Base-by-base conservation (phyloP, 306 rosid species). In the Prunus salicina region DNA sequence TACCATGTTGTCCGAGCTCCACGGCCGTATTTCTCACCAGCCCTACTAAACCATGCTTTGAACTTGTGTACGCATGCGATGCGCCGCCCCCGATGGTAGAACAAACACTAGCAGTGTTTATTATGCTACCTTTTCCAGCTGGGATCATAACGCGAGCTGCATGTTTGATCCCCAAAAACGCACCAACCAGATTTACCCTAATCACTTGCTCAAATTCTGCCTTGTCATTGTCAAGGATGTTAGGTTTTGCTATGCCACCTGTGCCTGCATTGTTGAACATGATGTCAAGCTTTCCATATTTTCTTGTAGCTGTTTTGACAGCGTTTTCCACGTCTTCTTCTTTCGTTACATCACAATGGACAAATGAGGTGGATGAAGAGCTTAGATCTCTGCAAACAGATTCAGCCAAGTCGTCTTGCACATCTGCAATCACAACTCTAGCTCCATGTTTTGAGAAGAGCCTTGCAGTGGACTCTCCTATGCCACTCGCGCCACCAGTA, bases 241-340 rank as follows among this genome's bases (percentile, higher is more conserved):
- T 67, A 38, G 64, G 61, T n/a, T 83, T 76, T 20, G 28, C 56
- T 4, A 0, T 19, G 0, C 49, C 87, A 0, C 0, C 0, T 19
- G 78, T 43, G 2, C 86, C 93, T 0, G 93, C 91, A 5, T 90
- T 90, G 72, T 86, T 90, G 52, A 75, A 63, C 93, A 90, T 86
- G 66, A 88, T 86, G 43, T 90, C 96, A 0, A 88, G 84, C 77
- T 80, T 83, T 8, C 91, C 96, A 1, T 84, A 52, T 22, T 79
- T 65, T 14, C 82, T 55, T 27, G 82, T 53, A 2, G 86, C 76
- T 0, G 50, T 30, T 52, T 86, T 56, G 0, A 90, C 88, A 0
- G 80, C 84, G 4, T 76, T 83, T 76, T 80, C 79, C 0, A 90
- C 57, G 1, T 90, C 85, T 0, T 53, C 15, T 67, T 88, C 89